A percentile compares a stretch with the other conserved stretches of the same genome.
Evolutionary conservation across 2,329 filamentous ascomycete genomes (phyloP).

Genomic region (Fusarium sp.): DNA sequence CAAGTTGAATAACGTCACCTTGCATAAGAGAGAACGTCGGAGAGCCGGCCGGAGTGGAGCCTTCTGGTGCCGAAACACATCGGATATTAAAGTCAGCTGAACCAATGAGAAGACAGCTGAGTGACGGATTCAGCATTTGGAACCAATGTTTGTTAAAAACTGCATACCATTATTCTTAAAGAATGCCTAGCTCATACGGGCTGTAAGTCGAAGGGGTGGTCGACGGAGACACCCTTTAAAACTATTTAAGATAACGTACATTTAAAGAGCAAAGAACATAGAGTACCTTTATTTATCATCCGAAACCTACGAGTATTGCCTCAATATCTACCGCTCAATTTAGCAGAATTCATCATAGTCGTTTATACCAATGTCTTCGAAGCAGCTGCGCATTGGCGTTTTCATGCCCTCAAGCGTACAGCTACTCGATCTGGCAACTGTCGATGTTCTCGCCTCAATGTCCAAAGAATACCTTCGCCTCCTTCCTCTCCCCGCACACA

Average conservation of each 20-base stretch:
- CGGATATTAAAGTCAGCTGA: conserved; percentile 31
- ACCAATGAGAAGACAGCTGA: conserved; percentile 35
- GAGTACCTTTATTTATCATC: neutral
- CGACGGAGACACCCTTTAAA: neutral
- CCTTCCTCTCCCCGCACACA: conserved; percentile 49
- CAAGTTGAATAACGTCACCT: neutral
- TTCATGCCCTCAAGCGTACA: conserved; percentile 60
- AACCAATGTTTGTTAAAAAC: neutral
- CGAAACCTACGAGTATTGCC: neutral
- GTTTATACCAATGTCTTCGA: conserved; percentile 21
- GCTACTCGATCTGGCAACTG: conserved; percentile 60
- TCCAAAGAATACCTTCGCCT: conserved; percentile 56
- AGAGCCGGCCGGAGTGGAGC: conserved; percentile 11
- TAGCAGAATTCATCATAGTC: neutral
- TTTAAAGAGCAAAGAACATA: neutral
- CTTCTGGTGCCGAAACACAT: conserved; percentile 20
- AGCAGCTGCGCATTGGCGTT: conserved; percentile 58
- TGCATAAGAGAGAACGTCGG: neutral
- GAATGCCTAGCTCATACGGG: conserved; percentile 15
- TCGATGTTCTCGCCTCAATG: conserved; percentile 61
- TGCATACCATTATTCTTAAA: neutral
- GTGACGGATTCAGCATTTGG: conserved; percentile 26
- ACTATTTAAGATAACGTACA: conserved; percentile 2
- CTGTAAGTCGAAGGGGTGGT: neutral
- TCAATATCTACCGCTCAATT: neutral